Evolutionary conservation across 108 stramenopile species (phyloP).

Genomic region (Parietichytrium sp.): DNA sequence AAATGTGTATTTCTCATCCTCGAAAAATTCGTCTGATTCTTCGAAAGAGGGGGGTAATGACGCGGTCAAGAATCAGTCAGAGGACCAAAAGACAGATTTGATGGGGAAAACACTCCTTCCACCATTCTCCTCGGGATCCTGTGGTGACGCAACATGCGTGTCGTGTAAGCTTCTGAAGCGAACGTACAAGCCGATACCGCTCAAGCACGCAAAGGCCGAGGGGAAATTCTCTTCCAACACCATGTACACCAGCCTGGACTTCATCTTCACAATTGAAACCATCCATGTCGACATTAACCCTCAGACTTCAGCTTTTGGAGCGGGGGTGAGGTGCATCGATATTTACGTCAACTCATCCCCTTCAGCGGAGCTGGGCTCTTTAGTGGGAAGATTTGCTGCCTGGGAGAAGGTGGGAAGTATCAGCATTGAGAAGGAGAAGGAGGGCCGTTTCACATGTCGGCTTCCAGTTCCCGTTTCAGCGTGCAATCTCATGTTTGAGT

Average conservation of each 20-base stretch:
- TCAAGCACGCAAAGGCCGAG: not conserved
- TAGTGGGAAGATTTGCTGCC: not conserved
- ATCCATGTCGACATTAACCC: not conserved
- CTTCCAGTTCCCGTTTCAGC: constrained; percentile 4
- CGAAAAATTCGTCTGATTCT: too few species aligned
- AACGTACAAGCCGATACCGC: not conserved
- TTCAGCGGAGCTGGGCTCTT: not conserved
- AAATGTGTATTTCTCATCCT: too few species aligned
- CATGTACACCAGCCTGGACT: constrained; percentile 5
- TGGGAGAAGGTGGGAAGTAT: not conserved
- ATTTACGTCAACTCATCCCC: not conserved
- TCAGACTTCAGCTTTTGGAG: not conserved
- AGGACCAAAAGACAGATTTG: too few species aligned
- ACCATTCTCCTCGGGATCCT: too few species aligned
- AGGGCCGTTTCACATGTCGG: not conserved
- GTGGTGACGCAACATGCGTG: too few species aligned
- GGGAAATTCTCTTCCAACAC: not conserved
- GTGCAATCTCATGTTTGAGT: not conserved
- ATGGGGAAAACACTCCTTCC: too few species aligned
- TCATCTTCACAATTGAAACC: not conserved
- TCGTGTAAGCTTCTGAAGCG: too few species aligned
- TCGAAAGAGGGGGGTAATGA: too few species aligned
- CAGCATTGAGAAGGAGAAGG: not conserved
- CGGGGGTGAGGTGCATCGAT: not conserved
- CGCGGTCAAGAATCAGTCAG: too few species aligned